Base-by-base conservation (phyloP, 345 rosid genomes). In the Heritiera littoralis region DNA sequence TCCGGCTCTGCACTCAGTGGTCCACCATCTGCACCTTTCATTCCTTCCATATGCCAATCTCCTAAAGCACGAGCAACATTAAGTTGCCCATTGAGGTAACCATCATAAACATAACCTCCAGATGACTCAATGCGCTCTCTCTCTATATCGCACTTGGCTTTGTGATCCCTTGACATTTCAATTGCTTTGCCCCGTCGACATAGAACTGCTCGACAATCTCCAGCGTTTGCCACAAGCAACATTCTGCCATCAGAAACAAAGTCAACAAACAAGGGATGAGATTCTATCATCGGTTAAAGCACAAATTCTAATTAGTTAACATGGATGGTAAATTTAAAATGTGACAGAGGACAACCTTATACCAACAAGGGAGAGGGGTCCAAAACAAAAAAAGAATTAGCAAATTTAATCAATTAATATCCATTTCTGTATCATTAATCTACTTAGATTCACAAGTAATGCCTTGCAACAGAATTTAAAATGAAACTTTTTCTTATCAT, bases 1-100 rank as follows among this genome's bases (percentile, higher is more conserved):
- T 94, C 98, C 9, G 98, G 98, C 76, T 92, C 95, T 1, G 97
- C 95, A 83, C 89, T 91, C 9, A 94, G 89, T 38, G 98, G 95
- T 28, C 97, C 97, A 17, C 91, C 89, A 54, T 84, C 83, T 43
- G 80, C 80, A 55, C 82, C 83, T 87, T 94, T 92, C 90, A 92
- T 86, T 72, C 92, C 97, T 84, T 92, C 92, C 90, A 94, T 76
- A 80, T 92, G 98, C 90, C 93, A 91, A 81, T 94, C 97, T 46
- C 98, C 95, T 15, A 94, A 79, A 13, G 98, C 94, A 14, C 98
- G 92, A 78, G 97, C 89, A 67, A 94, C 94, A 74, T 88, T 92
- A 10, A 94, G 89, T 69, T 80, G 94, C 18, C 95, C 94, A 18
- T 92, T 91, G 64, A 92, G 90, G 76, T 94, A 92, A 28, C 92